These are phyloP conservation scores for Phytophthora cajani DNA, from an alignment of 352 stramenopile genomes.

Conservation along the genomic window DNA sequence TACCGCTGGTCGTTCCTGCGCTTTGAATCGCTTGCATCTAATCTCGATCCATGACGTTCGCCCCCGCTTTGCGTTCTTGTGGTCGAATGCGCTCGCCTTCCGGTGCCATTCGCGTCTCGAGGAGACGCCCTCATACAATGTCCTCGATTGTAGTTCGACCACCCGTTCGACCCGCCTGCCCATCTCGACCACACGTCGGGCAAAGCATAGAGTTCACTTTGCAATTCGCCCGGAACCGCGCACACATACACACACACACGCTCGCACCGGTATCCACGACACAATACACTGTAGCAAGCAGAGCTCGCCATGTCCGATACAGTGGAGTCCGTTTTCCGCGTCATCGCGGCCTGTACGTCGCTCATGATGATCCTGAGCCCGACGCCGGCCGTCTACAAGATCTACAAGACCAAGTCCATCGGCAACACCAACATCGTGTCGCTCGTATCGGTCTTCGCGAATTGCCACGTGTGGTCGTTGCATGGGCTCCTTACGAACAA, in stretches of 20 bases:
- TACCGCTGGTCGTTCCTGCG: constrained; percentile 2
- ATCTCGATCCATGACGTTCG: constrained; percentile 18
- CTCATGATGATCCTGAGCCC: constrained; percentile 55
- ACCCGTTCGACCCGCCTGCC: constrained; percentile 13
- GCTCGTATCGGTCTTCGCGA: constrained; percentile 51
- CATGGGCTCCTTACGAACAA: constrained; percentile 51
- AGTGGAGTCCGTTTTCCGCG: constrained; percentile 42
- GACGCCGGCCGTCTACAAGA: constrained; percentile 44
- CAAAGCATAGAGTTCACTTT: constrained; percentile 18
- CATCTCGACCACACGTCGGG: constrained; percentile 17
- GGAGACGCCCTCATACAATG: not conserved
- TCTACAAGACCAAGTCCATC: constrained; percentile 50
- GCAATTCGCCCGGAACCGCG: not conserved
- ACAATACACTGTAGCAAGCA: not conserved
- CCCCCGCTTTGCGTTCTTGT: constrained; percentile 17
- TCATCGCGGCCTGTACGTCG: constrained; percentile 45
- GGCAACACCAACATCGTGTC: constrained; percentile 51
- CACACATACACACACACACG: no score
- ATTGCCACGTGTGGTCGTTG: constrained; percentile 54
- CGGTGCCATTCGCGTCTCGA: not conserved
- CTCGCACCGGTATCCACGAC: not conserved
- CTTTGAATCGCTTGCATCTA: constrained; percentile 14
- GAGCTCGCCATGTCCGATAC: constrained; percentile 28
- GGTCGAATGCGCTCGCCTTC: constrained; percentile 22
- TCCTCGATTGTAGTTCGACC: constrained; percentile 22